Evolutionary conservation across 2,329 filamentous ascomycete genomes (phyloP).

Genomic region (Alternaria burnsii): DNA sequence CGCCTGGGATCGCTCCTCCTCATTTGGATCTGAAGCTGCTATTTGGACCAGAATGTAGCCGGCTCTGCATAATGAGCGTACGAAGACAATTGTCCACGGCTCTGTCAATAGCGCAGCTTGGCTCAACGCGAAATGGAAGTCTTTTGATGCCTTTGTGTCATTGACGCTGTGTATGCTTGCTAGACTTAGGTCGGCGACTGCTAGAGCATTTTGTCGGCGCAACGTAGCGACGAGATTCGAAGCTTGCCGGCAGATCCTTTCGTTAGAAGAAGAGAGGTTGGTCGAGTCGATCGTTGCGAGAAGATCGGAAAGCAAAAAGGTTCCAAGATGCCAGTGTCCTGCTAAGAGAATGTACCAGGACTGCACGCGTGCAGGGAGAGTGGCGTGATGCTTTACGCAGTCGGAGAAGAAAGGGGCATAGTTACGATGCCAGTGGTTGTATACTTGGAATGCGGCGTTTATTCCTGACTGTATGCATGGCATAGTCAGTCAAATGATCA

Average conservation of each 20-base stretch:
- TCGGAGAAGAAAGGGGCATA: conserved; percentile 64
- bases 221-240: conserved; percentile 51
- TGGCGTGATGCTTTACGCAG: conserved; percentile 59
- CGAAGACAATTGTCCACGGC: conserved; percentile 63
- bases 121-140: conserved; percentile 63
- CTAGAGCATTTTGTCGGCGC: conserved; percentile 53
- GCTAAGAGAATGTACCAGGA: conserved; percentile 67
- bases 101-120: conserved; percentile 65
- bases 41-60: conserved; percentile 11
- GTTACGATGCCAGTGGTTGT: conserved; percentile 63
- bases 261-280: conserved; percentile 49
- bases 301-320: conserved; percentile 63
- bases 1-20: conserved; percentile 26
- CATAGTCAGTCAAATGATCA: conserved; percentile 50
- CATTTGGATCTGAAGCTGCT: conserved; percentile 19
- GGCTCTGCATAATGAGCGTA: conserved; percentile 14
- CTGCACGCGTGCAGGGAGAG: conserved; percentile 62
- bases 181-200: conserved; percentile 31
- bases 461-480: conserved; percentile 57
- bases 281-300: conserved; percentile 59
- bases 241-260: conserved; percentile 56
- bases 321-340: conserved; percentile 66
- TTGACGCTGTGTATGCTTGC: conserved; percentile 33
- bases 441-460: conserved; percentile 58
- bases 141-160: conserved; percentile 23